These are phyloP conservation scores for Russula brevipes DNA, from an alignment of 768 basidiomycete species.

Conservation along the genomic window DNA sequence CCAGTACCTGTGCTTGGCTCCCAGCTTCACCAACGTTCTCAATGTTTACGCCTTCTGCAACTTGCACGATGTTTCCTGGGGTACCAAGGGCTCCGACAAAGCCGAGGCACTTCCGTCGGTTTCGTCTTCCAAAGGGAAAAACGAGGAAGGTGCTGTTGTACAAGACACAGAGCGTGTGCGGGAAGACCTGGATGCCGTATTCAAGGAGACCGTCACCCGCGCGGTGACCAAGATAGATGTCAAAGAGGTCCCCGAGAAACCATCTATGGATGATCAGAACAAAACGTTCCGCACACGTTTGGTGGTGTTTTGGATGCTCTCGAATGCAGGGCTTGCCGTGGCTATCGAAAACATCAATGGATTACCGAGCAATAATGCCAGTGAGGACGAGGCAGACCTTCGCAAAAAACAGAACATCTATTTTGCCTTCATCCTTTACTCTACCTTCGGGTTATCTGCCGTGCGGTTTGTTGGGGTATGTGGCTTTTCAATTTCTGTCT, in stretches of 20 bases:
- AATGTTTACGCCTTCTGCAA: conserved; percentile 99
- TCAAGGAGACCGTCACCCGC: conserved; percentile 87
- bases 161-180: conserved; percentile 80
- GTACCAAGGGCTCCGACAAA: conserved; percentile 93
- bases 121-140: conserved; percentile 76
- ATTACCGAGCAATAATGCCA: conserved; percentile 37
- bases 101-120: conserved; percentile 88
- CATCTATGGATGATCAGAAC: conserved; percentile 84
- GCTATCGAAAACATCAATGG: conserved; percentile 75
- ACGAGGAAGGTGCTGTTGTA: conserved; percentile 67
- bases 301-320: conserved; percentile 76
- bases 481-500: conserved; percentile 21
- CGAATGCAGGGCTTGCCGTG: conserved; percentile 64
- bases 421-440: conserved; percentile 73
- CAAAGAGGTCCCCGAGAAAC: conserved; percentile 67
- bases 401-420: conserved; percentile 51
- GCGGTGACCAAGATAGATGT: conserved; percentile 70
- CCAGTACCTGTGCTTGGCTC: conserved; percentile 86
- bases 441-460: conserved; percentile 67
- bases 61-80: conserved; percentile 92
- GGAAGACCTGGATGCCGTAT: conserved; percentile 85
- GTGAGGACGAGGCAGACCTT: conserved; percentile 38
- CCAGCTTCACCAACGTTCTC: conserved; percentile 90
- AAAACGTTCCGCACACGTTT: conserved; percentile 90
- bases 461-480: conserved; percentile 75